Base-by-base conservation (phyloP, 2,329 filamentous ascomycete genomes). In the Arthrobotrys conoides region DNA sequence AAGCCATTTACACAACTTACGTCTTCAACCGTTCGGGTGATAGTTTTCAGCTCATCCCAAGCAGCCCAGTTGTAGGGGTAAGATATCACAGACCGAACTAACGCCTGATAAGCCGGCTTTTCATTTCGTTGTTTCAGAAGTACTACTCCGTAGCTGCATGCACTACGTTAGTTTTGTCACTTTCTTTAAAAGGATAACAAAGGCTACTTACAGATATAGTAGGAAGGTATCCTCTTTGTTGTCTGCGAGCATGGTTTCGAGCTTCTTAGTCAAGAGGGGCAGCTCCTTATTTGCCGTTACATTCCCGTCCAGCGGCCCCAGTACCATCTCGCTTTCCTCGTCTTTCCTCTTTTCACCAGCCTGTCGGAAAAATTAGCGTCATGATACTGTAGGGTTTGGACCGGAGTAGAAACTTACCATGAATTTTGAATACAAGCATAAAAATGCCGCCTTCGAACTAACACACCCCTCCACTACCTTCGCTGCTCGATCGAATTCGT, bases 61-160 rank as follows among this genome's bases (percentile, higher is more conserved):
- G 94, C 94, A 6, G 94, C 93, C 96, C 96, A 99, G 83, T 98
- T 97, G 89, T 94, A 97, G 0, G 94, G 93, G 82, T 94, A 97
- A 48, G 93, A 86, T 83, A 96, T 92, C 9, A 97, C 93, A 83
- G 94, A 97, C 80, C 90, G 89, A 65, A 97, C 87, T n/a, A 99
- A 88, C 88, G 92, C 97, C 80, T 92, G 90, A 84, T 95, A 91
- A 0, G 96, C 96, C 77, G 92, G 88, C 53, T 91, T 88, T 81
- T 97, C 94, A 82, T 96, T 97, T 85, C 97, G 97, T 79, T 94
- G 92, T 84, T 94, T 97, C 41, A 93, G 89, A 18, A 98, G 87
- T 14, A 97, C 90, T 85, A 98, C 92, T 9, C 94, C 96, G 83
- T 98, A 98, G 16, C 75, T 78, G 16, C 12, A 49, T 9, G 5